A percentile compares a stretch with the other conserved stretches of the same genome.
Evolutionary conservation across 1,284 basidiomycete species (phyloP).

Genomic region (Ceratobasidium sp.): DNA sequence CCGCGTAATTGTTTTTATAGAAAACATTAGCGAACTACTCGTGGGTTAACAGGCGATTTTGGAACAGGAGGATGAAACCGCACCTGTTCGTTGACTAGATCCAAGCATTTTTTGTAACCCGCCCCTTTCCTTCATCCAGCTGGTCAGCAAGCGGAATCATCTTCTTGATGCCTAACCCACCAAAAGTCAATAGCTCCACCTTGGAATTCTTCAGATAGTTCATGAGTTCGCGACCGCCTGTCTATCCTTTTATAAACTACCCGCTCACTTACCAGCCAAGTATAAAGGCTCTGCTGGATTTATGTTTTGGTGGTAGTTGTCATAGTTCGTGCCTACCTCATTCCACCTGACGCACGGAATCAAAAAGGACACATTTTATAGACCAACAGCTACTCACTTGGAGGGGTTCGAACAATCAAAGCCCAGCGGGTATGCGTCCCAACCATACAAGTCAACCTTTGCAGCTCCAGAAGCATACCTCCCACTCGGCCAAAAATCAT

Average conservation of each 20-base stretch:
- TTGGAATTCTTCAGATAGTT: conserved; percentile 3
- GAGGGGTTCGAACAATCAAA: conserved; percentile 35
- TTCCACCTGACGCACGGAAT: conserved; percentile 2
- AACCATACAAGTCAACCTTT: conserved; percentile 35
- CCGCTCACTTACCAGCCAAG: conserved; percentile 15
- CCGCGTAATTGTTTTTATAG: conserved; percentile 53
- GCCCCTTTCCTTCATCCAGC: conserved; percentile 8
- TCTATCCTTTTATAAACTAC: background rate
- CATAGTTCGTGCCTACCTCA: background rate
- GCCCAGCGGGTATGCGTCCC: conserved; percentile 29
- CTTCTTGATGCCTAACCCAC: too few relatives aligned
- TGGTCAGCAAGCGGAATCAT: too few relatives aligned
- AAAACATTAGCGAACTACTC: conserved; percentile 30
- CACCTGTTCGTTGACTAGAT: conserved; percentile 33
- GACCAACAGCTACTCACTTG: background rate
- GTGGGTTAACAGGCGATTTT: background rate
- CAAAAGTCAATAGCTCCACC: conserved; percentile 36
- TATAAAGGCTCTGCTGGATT: conserved; percentile 33
- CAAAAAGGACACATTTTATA: background rate
- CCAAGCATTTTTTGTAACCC: conserved; percentile 23
- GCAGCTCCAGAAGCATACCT: conserved; percentile 27
- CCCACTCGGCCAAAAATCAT: conserved; percentile 20
- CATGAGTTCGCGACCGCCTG: too few relatives aligned
- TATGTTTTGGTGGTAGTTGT: conserved; percentile 19
- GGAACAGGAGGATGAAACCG: background rate